phyloP scores from a whole-genome alignment of 345 rosid genomes.

The Salix viminalis region DNA sequence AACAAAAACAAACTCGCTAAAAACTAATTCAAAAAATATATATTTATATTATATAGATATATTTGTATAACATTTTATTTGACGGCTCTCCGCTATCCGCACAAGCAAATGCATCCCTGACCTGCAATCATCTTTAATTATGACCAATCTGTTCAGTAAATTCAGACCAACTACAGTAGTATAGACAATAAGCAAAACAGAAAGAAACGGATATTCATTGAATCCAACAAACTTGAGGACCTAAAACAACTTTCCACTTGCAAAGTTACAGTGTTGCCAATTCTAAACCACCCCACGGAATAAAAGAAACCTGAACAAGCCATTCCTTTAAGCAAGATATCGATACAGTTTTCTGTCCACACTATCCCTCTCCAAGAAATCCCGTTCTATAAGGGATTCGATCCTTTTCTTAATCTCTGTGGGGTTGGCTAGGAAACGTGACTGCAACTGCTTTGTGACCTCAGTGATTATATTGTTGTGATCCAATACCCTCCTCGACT shows the following conservation, averaged over 20 bases:
- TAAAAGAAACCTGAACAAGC: slow-evolving; percentile 4
- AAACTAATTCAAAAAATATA: no score
- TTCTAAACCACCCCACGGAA: slow-evolving; percentile 19
- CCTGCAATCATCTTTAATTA: neutral
- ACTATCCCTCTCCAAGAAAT: slow-evolving; percentile 93
- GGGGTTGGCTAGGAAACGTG: slow-evolving; percentile 91
- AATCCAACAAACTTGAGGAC: slow-evolving; percentile 17
- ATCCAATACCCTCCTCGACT: slow-evolving; percentile 89
- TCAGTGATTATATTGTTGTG: slow-evolving; percentile 91
- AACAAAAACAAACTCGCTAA: no score
- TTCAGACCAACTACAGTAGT: neutral
- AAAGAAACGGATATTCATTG: slow-evolving; percentile 23
- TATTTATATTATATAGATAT: no score
- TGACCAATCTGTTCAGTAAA: neutral
- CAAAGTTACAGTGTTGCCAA: slow-evolving; percentile 3
- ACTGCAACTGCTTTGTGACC: slow-evolving; percentile 92
- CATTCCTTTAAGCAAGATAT: slow-evolving; percentile 62
- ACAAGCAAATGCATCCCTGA: neutral
- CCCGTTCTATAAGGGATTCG: slow-evolving; percentile 93
- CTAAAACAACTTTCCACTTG: slow-evolving; percentile 18
- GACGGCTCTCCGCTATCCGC: neutral
- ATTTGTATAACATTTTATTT: no score
- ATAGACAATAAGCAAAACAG: neutral
- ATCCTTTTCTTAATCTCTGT: slow-evolving; percentile 95
- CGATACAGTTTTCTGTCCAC: slow-evolving; percentile 84